Percentiles rank a stretch among this genome's conserved stretches.
Evolutionary conservation across 1,284 basidiomycete genomes (phyloP).

Genomic region (Boletus mariae): DNA sequence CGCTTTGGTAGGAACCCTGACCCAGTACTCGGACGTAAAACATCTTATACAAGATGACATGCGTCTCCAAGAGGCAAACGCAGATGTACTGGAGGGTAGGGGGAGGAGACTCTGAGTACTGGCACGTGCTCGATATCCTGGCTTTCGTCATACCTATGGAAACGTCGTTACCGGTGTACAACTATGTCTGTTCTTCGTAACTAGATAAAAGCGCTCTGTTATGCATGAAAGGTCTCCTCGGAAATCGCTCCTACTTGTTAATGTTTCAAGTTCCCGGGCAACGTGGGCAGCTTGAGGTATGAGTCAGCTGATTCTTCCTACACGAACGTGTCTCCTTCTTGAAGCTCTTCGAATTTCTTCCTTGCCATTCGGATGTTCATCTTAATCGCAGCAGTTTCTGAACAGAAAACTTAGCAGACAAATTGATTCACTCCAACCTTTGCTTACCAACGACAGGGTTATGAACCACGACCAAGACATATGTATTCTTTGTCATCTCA

Average conservation of each 20-base stretch:
- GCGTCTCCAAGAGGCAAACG: slow-evolving; percentile 43
- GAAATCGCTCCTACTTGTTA: background rate
- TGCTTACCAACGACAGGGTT: slow-evolving; percentile 80
- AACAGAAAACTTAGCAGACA: background rate
- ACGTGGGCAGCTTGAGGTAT: too few species aligned
- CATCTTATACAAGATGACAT: slow-evolving; percentile 42
- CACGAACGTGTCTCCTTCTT: slow-evolving; percentile 57
- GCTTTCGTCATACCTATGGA: slow-evolving; percentile 8
- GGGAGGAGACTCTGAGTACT: background rate
- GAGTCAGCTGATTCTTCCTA: slow-evolving; percentile 10
- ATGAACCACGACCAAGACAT: slow-evolving; percentile 86
- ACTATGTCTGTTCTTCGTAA: background rate
- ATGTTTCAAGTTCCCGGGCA: background rate
- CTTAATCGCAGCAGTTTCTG: slow-evolving; percentile 81
- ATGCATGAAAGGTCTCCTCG: background rate
- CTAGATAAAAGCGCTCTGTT: background rate
- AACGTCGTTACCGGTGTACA: background rate
- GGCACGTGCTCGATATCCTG: slow-evolving; percentile 12
- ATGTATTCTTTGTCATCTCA: slow-evolving; percentile 91
- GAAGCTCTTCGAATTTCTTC: slow-evolving; percentile 79
- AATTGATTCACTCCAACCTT: background rate
- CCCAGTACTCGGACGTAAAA: slow-evolving; percentile 50
- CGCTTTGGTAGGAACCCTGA: slow-evolving; percentile 38
- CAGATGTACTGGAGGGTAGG: slow-evolving; percentile 39
- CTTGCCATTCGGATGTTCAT: slow-evolving; percentile 81